Base-by-base conservation (phyloP, 2,329 filamentous ascomycete genomes). In the Aspergillus tamarii region DNA sequence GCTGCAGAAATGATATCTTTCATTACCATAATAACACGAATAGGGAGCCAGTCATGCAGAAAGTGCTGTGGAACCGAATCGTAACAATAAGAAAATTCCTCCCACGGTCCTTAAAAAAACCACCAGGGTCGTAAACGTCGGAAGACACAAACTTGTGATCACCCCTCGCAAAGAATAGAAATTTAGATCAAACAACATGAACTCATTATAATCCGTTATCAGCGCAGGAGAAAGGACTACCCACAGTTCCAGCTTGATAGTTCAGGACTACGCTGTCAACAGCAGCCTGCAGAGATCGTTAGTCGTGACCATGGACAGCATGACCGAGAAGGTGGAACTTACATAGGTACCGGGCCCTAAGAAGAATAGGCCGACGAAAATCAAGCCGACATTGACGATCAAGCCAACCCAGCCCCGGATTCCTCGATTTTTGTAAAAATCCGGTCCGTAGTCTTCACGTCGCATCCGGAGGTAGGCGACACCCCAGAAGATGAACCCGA, bases 401-500 rank as follows among this genome's bases (percentile, higher is more conserved):
- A 77, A 74, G 6, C 80, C 80, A 43, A 78, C 36, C 79, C 78
- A 82, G 50, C 80, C 80, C 8, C 76, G 74, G 59, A 81, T 70
- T 8, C 79, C 80, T n/a, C 79, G 73, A 12, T 74, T 76, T 63
- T 70, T 76, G 59, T 77, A 81, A 62, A 80, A 81, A 7, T 69
- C 67, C 0, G 78, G 77, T 1, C 79, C 79, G 61, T 80, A 70
- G 46, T 82, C 79, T 5, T 68, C 77, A 23, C 65, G 60, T n/a
- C 79, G 72, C 79, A 83, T 82, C 39, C 79, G 76, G 43, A 82
- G 67, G 69, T 82, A 83, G 2, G 81, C 80, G 2, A 79, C 76
- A 19, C 80, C 81, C 81, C 81, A 97, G 83, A 97, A 97, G 74
- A 97, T 96, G 83, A 97, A 97, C 28, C 94, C 94, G 72, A 83